phyloP scores from a whole-genome alignment of 176 grass and related monocot genomes.

The Ananas comosus region DNA sequence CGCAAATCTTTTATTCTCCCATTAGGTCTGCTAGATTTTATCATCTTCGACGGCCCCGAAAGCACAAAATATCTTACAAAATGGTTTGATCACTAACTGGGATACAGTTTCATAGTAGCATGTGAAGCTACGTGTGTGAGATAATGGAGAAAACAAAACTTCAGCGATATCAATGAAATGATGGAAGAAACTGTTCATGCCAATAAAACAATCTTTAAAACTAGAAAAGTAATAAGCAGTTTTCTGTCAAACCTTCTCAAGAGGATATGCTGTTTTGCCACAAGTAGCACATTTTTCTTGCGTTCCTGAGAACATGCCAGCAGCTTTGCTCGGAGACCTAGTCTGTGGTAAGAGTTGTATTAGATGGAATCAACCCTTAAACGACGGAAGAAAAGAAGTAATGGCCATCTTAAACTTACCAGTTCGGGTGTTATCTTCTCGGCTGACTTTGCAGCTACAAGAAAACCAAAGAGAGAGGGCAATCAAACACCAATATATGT shows the following conservation, averaged over 20 bases:
- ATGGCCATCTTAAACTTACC: constrained; percentile 19
- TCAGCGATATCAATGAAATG: neutral
- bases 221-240: neutral
- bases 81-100: no score
- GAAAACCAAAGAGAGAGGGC: neutral
- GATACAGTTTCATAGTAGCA: no score
- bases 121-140: no score
- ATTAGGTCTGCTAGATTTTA: no score
- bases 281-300: constrained; percentile 97
- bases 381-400: neutral
- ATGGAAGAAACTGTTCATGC: neutral
- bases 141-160: no score
- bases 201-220: no score
- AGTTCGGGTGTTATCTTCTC: constrained; percentile 57
- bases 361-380: neutral
- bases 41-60: no score
- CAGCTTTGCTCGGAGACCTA: constrained; percentile 76
- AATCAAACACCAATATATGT: neutral
- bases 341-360: constrained; percentile 32
- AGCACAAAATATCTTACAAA: no score
- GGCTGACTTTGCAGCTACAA: constrained; percentile 58
- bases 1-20: no score
- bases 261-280: constrained; percentile 84
- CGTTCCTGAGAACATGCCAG: constrained; percentile 84
- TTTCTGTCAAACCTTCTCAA: constrained; percentile 62